Evolutionary conservation across 805 yeast genomes (phyloP).

Genomic region (Starmerella potacharoeniae): DNA sequence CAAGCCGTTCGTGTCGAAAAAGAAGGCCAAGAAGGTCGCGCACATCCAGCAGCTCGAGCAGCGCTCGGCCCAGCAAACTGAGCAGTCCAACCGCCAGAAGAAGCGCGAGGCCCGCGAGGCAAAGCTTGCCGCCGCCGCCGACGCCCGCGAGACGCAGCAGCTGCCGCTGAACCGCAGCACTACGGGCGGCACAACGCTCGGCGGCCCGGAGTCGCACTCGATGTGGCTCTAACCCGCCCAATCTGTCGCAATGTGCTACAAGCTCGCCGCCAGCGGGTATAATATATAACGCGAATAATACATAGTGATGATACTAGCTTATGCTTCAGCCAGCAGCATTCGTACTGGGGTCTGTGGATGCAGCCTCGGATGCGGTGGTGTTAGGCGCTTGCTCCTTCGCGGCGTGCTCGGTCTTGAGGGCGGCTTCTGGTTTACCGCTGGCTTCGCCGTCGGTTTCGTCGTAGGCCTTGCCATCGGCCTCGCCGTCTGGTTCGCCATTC

Average conservation of each 20-base stretch:
- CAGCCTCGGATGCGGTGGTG: too few species aligned
- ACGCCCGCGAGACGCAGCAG: background rate
- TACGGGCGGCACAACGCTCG: slow-evolving; percentile 21
- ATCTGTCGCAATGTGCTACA: too few species aligned
- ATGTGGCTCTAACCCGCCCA: slow-evolving; percentile 11
- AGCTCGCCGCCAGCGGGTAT: background rate
- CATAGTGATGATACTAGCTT: background rate
- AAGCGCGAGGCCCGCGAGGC: slow-evolving; percentile 18
- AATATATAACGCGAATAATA: background rate
- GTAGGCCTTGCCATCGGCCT: too few species aligned
- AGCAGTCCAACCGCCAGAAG: slow-evolving; percentile 18
- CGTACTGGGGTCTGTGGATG: background rate
- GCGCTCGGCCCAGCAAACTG: background rate
- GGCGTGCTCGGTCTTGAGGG: too few species aligned
- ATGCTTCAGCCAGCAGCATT: background rate
- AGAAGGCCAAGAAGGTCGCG: slow-evolving; percentile 23
- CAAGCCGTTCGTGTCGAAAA: slow-evolving; percentile 15
- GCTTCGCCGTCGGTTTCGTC: too few species aligned
- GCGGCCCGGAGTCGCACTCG: slow-evolving; percentile 21
- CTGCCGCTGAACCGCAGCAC: slow-evolving; percentile 5
- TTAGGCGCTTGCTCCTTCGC: too few species aligned
- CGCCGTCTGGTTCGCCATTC: too few species aligned
- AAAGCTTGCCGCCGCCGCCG: slow-evolving; percentile 7
- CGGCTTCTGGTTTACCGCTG: too few species aligned
- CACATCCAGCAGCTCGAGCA: slow-evolving; percentile 12